A percentile compares a stretch with the other conserved stretches of the same genome.
Evolutionary conservation across 805 yeast genomes (phyloP).

Genomic region (Saturnispora besseyi): DNA sequence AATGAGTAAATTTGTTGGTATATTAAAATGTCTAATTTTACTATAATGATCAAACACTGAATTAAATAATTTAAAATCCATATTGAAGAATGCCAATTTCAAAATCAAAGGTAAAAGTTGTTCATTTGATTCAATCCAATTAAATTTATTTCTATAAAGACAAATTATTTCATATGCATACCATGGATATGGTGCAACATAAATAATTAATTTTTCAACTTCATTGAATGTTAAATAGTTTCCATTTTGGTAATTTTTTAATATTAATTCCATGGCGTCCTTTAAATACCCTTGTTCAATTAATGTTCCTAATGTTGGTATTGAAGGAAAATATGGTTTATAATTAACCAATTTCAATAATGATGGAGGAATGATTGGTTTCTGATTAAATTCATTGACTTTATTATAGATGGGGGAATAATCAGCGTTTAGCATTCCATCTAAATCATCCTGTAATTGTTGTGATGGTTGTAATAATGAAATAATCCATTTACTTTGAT

Average conservation of each 20-base stretch:
- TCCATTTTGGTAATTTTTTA: slow-evolving; percentile 3
- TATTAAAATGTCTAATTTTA: slow-evolving; percentile 8
- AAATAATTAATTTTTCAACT: slow-evolving; percentile 19
- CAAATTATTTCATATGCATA: slow-evolving; percentile 16
- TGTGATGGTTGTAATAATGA: slow-evolving; percentile 5
- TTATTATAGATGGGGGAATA: neutral
- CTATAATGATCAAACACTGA: slow-evolving; percentile 16
- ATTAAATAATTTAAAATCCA: slow-evolving; percentile 20
- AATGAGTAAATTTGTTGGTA: slow-evolving; percentile 14
- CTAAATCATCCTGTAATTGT: neutral
- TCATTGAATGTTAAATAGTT: slow-evolving; percentile 17
- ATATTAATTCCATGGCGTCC: slow-evolving; percentile 8
- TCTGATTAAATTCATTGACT: slow-evolving; percentile 1
- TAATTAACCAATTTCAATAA: slow-evolving; percentile 1
- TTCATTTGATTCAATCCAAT: slow-evolving; percentile 12
- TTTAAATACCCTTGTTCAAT: slow-evolving; percentile 5
- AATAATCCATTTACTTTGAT: slow-evolving; percentile 1
- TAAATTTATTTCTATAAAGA: slow-evolving; percentile 15
- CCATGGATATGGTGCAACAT: slow-evolving; percentile 11
- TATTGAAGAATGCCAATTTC: slow-evolving; percentile 14
- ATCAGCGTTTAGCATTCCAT: slow-evolving; percentile 4
- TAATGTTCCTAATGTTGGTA: slow-evolving; percentile 5
- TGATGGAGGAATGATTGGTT: slow-evolving; percentile 4
- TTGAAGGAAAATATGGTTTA: slow-evolving; percentile 1
- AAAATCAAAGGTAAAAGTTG: slow-evolving; percentile 15